Evolutionary conservation across 257 asterid species (phyloP).

Genomic region (Nemophila menziesii): DNA sequence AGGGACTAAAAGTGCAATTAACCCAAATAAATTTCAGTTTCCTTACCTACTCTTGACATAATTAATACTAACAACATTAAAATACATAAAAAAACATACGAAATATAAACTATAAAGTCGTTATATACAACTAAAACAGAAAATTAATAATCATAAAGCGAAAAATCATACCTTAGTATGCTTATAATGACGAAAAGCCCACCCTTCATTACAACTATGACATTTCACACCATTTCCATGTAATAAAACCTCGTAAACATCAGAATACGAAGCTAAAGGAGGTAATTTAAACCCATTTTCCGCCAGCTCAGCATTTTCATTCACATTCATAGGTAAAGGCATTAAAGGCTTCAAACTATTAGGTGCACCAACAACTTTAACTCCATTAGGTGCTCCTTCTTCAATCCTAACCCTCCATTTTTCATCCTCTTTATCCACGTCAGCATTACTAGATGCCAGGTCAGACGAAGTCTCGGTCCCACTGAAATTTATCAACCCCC

Average conservation of each 20-base stretch:
- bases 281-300: slow-evolving; percentile 53
- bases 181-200: slow-evolving; percentile 40
- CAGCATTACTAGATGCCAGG: slow-evolving; percentile 10
- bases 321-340: slow-evolving; percentile 34
- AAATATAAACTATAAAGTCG: background rate
- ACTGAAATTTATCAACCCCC: slow-evolving; percentile 76
- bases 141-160: background rate
- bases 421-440: slow-evolving; percentile 43
- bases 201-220: slow-evolving; percentile 53
- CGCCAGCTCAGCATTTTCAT: slow-evolving; percentile 33
- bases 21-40: no score
- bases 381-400: slow-evolving; percentile 92
- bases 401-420: slow-evolving; percentile 68
- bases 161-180: slow-evolving; percentile 37
- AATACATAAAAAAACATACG: no score
- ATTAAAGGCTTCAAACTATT: slow-evolving; percentile 63
- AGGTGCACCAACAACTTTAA: slow-evolving; percentile 84
- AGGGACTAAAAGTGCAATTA: no score
- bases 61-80: no score
- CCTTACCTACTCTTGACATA: no score
- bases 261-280: slow-evolving; percentile 69
- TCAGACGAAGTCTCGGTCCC: slow-evolving; percentile 9
- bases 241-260: slow-evolving; percentile 58
- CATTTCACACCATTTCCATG: slow-evolving; percentile 38
- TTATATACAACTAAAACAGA: background rate